Percentiles rank a stretch among this genome's conserved stretches.
Conservation (phyloP, 257 asterid species). For the Salvia miltiorrhiza region DNA sequence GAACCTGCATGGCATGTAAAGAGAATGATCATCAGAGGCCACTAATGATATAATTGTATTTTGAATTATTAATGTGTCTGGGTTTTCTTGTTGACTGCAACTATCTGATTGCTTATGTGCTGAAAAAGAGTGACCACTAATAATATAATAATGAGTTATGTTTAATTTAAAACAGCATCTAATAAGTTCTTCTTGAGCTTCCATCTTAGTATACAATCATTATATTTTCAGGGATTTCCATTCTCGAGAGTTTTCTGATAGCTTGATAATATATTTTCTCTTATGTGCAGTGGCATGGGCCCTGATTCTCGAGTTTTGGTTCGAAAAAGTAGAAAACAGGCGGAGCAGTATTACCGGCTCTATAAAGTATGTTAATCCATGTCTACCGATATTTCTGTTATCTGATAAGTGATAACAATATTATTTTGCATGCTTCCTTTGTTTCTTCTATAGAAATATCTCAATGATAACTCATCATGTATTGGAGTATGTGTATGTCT, state of each 20-base stretch:
- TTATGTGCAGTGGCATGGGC: constrained; percentile 94
- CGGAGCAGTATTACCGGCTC: constrained; percentile 86
- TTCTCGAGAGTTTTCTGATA: constrained; percentile 3
- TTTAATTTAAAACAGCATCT: not conserved
- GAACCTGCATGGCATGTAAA: not conserved
- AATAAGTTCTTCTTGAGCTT: not conserved
- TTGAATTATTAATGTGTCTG: not conserved
- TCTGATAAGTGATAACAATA: not conserved
- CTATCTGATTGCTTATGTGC: not conserved
- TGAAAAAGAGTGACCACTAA: not conserved
- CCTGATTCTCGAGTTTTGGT: constrained; percentile 99
- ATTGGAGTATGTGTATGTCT: not conserved
- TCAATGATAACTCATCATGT: constrained; percentile 20
- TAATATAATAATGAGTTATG: not conserved
- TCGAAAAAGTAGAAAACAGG: constrained; percentile 96
- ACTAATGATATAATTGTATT: not conserved
- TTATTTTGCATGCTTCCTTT: not conserved
- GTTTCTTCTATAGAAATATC: not conserved
- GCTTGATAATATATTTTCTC: constrained; percentile 4
- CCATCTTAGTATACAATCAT: not conserved
- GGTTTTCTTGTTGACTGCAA: constrained; percentile 1
- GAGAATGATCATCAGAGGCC: not conserved
- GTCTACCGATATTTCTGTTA: not conserved
- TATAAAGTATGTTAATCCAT: constrained; percentile 58
- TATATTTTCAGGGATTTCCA: not conserved